Evolutionary conservation across 129 eudicot species (phyloP).

Genomic region (Flaveria brownii): DNA sequence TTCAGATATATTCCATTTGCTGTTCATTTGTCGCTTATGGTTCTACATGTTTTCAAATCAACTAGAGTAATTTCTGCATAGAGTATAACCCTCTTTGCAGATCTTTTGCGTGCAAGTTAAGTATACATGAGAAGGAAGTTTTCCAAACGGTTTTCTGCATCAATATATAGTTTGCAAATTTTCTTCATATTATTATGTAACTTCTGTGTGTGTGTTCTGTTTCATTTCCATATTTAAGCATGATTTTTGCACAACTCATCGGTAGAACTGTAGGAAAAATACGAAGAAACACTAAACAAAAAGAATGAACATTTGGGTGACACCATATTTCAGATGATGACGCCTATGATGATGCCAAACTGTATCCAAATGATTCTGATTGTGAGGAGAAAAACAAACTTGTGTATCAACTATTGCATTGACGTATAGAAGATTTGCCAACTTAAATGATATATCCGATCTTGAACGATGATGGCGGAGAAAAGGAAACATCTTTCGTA

Average conservation of each 20-base stretch:
- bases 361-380: conserved; percentile 6
- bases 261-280: not conserved
- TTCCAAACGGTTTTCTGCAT: not conserved
- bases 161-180: conserved; percentile 4
- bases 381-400: not conserved
- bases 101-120: not conserved
- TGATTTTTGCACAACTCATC: not conserved
- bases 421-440: not conserved
- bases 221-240: conserved; percentile 2
- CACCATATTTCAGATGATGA: not conserved
- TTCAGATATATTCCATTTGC: not conserved
- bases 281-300: not conserved
- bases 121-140: not conserved
- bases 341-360: not conserved
- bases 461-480: no score
- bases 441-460: no score
- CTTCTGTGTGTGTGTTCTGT: not conserved
- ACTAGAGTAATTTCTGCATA: not conserved
- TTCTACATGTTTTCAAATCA: not conserved
- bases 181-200: not conserved
- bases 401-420: not conserved
- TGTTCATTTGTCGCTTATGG: not conserved
- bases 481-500: not conserved
- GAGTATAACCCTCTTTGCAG: not conserved
- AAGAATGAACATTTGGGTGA: not conserved